Conservation (phyloP, 768 basidiomycete genomes). For the Sarcomyxa edulis region DNA sequence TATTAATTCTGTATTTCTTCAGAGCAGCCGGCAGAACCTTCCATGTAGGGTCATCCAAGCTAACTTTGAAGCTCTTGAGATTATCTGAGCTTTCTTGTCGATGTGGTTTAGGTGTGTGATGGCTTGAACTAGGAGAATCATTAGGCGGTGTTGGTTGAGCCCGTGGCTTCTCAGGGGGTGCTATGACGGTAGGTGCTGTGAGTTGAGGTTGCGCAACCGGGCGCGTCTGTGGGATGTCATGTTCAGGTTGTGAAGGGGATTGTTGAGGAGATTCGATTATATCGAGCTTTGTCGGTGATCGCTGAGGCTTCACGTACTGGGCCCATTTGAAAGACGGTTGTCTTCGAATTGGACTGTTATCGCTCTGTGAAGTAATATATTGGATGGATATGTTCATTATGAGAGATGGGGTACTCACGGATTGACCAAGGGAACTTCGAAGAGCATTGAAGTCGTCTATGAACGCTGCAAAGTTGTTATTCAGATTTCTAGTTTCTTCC, state of each 20-base stretch:
- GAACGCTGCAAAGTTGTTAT: conserved; percentile 53
- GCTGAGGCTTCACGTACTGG: conserved; percentile 66
- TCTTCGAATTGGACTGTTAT: conserved; percentile 47
- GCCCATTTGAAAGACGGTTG: conserved; percentile 91
- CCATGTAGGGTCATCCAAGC: conserved; percentile 96
- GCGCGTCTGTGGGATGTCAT: conserved; percentile 49
- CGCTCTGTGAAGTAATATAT: conserved; percentile 22
- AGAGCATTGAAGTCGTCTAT: conserved; percentile 58
- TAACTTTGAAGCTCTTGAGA: conserved; percentile 95
- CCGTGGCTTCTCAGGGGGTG: conserved; percentile 10
- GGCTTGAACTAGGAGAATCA: conserved; percentile 26
- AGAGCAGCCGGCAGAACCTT: conserved; percentile 97
- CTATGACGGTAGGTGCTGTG: conserved; percentile 8
- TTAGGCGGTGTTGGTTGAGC: conserved; percentile 22
- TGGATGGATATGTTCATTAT: conserved; percentile 7
- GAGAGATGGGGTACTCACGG: conserved; percentile 21
- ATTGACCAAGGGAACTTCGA: conserved; percentile 34
- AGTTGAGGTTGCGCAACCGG: conserved; percentile 14
- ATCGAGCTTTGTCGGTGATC: conserved; percentile 77
- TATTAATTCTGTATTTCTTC: conserved; percentile 98
- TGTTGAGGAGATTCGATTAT: conserved; percentile 68
- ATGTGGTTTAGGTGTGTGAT: conserved; percentile 36
- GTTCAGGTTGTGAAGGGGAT: conserved; percentile 75
- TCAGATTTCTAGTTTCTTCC: conserved; percentile 71
- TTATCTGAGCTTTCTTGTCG: conserved; percentile 70